These are phyloP conservation scores for Nadsonia starkeyi-henricii DNA, from an alignment of 1,139 yeast species.

Conservation along the genomic window DNA sequence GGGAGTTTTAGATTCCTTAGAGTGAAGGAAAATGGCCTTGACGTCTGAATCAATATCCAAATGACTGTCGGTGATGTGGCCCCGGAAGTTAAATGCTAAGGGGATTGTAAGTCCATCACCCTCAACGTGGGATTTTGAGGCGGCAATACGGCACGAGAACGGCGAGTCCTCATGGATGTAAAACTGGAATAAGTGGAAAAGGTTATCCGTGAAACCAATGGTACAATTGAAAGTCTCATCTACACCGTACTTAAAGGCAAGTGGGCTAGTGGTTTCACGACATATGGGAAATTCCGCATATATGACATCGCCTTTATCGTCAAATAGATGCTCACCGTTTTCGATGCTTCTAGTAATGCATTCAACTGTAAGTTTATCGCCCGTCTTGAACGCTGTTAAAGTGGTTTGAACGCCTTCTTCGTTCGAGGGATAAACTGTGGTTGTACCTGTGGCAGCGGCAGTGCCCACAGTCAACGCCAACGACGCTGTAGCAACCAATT, in stretches of 20 bases:
- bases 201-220: constrained; percentile 47
- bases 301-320: constrained; percentile 38
- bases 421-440: neutral
- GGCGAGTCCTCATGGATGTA: constrained; percentile 71
- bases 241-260: constrained; percentile 37
- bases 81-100: constrained; percentile 50
- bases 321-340: constrained; percentile 63
- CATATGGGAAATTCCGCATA: constrained; percentile 50
- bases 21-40: constrained; percentile 34
- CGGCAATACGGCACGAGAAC: constrained; percentile 45
- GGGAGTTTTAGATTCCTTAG: constrained; percentile 27
- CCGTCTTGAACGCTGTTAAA: constrained; percentile 21
- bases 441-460: neutral
- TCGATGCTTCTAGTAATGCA: constrained; percentile 60
- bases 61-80: constrained; percentile 55
- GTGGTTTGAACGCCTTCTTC: neutral
- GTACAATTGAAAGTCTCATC: constrained; percentile 49
- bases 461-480: neutral
- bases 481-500: constrained; percentile 13
- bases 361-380: constrained; percentile 38
- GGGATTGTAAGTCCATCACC: constrained; percentile 29
- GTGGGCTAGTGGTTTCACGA: constrained; percentile 48
- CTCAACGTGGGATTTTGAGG: constrained; percentile 19
- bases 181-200: constrained; percentile 58
- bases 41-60: constrained; percentile 49